These are phyloP conservation scores for Podila epicladia DNA, from an alignment of 192 early-diverging fungal species.

Conservation along the genomic window DNA sequence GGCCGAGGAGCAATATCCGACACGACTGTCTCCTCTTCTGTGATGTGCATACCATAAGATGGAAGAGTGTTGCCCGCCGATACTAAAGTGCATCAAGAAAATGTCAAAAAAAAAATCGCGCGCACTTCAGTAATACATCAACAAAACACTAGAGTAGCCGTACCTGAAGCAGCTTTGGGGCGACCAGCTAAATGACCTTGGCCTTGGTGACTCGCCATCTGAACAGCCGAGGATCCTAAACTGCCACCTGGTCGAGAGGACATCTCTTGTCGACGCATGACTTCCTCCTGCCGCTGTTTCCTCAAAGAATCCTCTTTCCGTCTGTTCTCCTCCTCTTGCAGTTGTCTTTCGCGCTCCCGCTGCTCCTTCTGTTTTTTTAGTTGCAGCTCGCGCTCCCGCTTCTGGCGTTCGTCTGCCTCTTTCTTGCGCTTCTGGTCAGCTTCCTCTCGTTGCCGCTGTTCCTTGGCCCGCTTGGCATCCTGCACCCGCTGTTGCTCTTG, in stretches of 20 bases:
- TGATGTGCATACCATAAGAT: slow-evolving; percentile 15
- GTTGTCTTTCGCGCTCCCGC: not conserved
- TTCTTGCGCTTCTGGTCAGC: slow-evolving; percentile 2
- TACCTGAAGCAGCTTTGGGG: slow-evolving; percentile 39
- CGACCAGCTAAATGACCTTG: slow-evolving; percentile 18
- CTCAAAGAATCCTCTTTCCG: slow-evolving; percentile 1
- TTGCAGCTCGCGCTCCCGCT: slow-evolving; percentile 10
- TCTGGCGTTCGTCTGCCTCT: slow-evolving; percentile 9
- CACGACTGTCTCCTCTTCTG: slow-evolving; percentile 39
- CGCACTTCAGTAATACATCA: not conserved
- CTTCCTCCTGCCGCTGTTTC: slow-evolving; percentile 14
- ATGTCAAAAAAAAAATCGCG: not conserved
- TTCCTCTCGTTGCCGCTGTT: slow-evolving; percentile 16
- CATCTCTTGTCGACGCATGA: not conserved
- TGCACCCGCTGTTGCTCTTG: slow-evolving; percentile 18
- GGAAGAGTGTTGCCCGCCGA: slow-evolving; percentile 18
- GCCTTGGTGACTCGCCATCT: slow-evolving; percentile 13
- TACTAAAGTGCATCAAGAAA: slow-evolving; percentile 9
- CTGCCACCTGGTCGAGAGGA: not conserved
- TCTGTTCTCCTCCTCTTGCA: slow-evolving; percentile 1
- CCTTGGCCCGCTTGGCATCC: slow-evolving; percentile 29
- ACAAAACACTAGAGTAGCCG: not conserved
- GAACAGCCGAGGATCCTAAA: slow-evolving; percentile 2
- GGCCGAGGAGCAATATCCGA: slow-evolving; percentile 4
- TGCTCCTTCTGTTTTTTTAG: slow-evolving; percentile 1